Conservation (phyloP, 257 asterid species). For the Solanum chiquidenum region DNA sequence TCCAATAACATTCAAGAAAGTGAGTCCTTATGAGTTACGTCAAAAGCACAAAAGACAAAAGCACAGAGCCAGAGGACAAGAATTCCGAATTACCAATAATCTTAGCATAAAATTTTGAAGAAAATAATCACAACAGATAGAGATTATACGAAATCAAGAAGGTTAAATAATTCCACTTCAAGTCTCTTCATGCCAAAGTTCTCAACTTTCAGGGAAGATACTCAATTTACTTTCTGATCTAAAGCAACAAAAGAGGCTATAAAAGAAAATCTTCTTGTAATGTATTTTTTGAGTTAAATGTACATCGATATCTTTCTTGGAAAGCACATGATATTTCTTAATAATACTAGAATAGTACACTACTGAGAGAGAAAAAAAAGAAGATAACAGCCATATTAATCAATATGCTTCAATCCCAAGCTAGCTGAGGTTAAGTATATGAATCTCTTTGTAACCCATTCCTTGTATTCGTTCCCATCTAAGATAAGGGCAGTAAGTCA, state of each 20-base stretch:
- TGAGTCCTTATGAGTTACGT: not conserved
- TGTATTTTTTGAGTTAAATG: not conserved
- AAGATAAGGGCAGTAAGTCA: not conserved
- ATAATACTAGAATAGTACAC: not conserved
- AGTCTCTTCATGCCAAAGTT: not conserved
- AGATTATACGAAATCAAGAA: not conserved
- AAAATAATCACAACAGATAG: not conserved
- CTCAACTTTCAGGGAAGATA: not conserved
- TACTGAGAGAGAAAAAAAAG: not conserved
- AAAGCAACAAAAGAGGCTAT: not conserved
- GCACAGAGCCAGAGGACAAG: not conserved
- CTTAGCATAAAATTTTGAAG: not conserved
- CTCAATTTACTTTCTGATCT: not conserved
- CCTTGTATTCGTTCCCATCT: not conserved
- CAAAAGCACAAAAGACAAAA: not conserved
- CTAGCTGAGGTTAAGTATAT: not conserved
- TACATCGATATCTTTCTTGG: not conserved
- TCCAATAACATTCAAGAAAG: not conserved
- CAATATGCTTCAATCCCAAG: not conserved
- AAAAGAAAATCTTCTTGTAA: not conserved
- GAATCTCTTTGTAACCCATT: not conserved
- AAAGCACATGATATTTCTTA: not conserved
- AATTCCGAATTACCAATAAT: not conserved
- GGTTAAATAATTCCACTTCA: not conserved
- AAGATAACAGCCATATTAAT: not conserved